These are phyloP conservation scores for Clonostachys rosea DNA, from an alignment of 2,329 filamentous ascomycete genomes.

Conservation along the genomic window DNA sequence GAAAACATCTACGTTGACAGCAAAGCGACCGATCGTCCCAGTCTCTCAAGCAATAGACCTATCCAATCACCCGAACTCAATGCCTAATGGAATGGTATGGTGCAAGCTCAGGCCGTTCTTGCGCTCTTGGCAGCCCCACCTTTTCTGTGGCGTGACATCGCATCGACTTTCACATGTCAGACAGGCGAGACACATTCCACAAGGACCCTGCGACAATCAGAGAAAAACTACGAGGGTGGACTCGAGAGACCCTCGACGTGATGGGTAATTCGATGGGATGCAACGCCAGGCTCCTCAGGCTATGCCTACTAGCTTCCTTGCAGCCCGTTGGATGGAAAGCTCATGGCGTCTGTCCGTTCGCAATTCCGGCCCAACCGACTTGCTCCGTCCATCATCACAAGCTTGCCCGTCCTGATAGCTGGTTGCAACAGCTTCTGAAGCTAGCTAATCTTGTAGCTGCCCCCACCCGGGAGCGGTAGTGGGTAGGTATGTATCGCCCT, in stretches of 20 bases:
- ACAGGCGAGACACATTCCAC: neutral
- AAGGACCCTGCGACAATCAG: no score
- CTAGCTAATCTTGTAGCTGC: no score
- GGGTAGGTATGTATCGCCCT: no score
- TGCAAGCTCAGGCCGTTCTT: neutral
- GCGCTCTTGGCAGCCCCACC: neutral
- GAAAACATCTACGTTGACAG: no score
- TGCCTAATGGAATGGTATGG: neutral
- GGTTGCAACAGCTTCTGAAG: neutral
- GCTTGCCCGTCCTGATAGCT: neutral
- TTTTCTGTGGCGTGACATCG: no score
- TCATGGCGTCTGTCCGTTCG: neutral
- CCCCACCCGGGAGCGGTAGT: no score
- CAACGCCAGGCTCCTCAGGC: conserved; percentile 1
- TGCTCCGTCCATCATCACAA: neutral
- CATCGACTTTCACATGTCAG: conserved; percentile 9
- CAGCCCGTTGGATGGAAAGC: no score
- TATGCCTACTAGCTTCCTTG: neutral
- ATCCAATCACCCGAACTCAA: neutral
- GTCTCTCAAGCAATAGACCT: neutral
- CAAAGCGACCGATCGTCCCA: neutral
- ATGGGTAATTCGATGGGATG: neutral
- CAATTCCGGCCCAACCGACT: neutral
- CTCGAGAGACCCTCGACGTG: no score
- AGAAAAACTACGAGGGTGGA: no score